Conservation (phyloP, 2,329 filamentous ascomycete genomes). For the Ceratocystis alfenasii region DNA sequence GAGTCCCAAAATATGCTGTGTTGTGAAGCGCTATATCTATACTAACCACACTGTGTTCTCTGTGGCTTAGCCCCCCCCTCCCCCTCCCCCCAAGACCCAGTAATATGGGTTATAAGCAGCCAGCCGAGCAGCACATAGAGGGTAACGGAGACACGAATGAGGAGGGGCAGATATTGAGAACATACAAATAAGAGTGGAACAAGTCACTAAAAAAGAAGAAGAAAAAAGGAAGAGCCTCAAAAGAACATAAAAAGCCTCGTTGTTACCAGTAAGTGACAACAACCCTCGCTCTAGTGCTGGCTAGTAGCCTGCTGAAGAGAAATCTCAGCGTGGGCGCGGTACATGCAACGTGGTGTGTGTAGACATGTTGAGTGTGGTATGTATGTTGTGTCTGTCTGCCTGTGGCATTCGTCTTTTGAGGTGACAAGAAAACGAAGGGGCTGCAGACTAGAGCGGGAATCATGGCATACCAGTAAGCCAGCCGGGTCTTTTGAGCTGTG, state of each 20-base stretch:
- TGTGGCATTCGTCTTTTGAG: background rate
- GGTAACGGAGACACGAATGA: background rate
- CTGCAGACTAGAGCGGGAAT: too few species aligned
- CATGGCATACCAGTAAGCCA: too few species aligned
- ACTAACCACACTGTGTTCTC: background rate
- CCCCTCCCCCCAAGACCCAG: background rate
- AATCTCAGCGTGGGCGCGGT: too few species aligned
- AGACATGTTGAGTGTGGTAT: too few species aligned
- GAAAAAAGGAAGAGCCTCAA: background rate
- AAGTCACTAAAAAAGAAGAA: background rate
- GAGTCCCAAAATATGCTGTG: conserved; percentile 2
- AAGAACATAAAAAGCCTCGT: background rate
- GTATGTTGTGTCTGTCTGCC: background rate
- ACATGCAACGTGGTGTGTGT: too few species aligned
- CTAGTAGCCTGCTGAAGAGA: too few species aligned
- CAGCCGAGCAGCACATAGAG: background rate
- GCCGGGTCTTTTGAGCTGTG: too few species aligned
- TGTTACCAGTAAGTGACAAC: too few species aligned
- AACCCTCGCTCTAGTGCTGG: too few species aligned
- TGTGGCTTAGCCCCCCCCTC: background rate
- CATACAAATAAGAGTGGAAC: background rate
- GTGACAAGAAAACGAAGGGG: background rate
- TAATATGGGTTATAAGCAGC: background rate
- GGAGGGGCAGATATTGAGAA: background rate
- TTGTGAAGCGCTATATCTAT: background rate